Evolutionary conservation across 768 basidiomycete species (phyloP).

Genomic region (Xerocomellus intermedius): DNA sequence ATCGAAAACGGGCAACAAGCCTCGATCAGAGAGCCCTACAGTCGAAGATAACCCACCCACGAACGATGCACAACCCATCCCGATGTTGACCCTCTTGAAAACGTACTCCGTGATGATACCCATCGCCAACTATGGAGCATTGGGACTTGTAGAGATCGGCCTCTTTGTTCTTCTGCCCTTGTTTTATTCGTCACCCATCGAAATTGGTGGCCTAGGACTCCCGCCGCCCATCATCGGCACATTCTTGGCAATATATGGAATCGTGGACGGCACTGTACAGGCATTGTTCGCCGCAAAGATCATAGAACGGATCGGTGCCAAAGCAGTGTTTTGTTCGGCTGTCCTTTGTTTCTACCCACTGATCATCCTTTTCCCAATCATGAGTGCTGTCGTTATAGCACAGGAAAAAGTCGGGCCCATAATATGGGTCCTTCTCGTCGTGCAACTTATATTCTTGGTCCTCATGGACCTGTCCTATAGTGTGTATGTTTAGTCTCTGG

Average conservation of each 20-base stretch:
- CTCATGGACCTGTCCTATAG: conserved; percentile 45
- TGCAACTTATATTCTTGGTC: conserved; percentile 25
- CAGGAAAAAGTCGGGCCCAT: conserved; percentile 31
- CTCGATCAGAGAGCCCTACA: background rate
- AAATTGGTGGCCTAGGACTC: conserved; percentile 43
- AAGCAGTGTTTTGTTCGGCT: conserved; percentile 39
- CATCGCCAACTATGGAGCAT: conserved; percentile 40
- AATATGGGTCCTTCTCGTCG: conserved; percentile 38
- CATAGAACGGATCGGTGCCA: conserved; percentile 41
- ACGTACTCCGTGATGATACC: conserved; percentile 38
- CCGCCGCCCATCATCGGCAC: conserved; percentile 41
- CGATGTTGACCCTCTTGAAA: conserved; percentile 36
- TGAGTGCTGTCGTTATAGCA: conserved; percentile 37
- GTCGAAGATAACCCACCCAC: background rate
- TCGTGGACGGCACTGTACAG: conserved; percentile 42
- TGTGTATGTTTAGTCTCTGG: conserved; percentile 18
- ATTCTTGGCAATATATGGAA: conserved; percentile 36
- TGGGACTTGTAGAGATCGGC: conserved; percentile 44
- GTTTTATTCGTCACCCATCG: conserved; percentile 44
- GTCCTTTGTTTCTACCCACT: conserved; percentile 38
- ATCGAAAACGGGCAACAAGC: conserved; percentile 8
- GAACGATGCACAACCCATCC: conserved; percentile 6
- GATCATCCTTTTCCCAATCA: conserved; percentile 44
- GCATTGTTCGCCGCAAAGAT: conserved; percentile 39
- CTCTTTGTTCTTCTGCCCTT: conserved; percentile 42